These are phyloP conservation scores for Dioscorea dumetorum DNA, from an alignment of 106 monocot species.

Conservation along the genomic window DNA sequence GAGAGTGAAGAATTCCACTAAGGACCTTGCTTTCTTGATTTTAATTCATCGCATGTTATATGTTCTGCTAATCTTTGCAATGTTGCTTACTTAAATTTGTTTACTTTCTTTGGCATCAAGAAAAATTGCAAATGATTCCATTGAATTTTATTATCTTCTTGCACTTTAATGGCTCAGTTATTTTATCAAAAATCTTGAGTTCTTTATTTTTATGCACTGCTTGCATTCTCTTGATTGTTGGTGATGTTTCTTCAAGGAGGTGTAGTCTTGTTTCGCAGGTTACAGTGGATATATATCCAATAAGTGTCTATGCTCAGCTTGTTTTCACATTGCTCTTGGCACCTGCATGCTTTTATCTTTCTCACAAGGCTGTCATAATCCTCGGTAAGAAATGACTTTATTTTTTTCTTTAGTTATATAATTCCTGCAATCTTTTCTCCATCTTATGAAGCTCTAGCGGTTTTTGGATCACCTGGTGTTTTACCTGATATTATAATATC, in stretches of 20 bases:
- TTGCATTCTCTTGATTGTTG: background rate
- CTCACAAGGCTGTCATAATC: constrained; percentile 27
- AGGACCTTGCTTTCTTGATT: no score
- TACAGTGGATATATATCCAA: constrained; percentile 35
- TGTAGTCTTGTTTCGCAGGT: constrained; percentile 22
- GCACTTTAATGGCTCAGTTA: background rate
- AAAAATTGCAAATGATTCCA: no score
- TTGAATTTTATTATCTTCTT: background rate
- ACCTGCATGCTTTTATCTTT: constrained; percentile 38
- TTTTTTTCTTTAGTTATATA: background rate
- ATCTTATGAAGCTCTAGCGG: background rate
- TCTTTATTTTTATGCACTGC: background rate
- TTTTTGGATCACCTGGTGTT: background rate
- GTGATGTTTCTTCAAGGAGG: background rate
- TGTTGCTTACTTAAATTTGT: no score
- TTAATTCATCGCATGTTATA: no score
- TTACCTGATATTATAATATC: background rate
- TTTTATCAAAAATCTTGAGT: background rate
- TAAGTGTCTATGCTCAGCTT: constrained; percentile 45
- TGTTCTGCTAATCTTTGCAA: no score
- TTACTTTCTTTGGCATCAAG: no score
- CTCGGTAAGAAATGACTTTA: constrained; percentile 20
- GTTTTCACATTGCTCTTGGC: constrained; percentile 36
- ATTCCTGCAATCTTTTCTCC: background rate
- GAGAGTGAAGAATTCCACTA: background rate